These are phyloP conservation scores for Diospyros kaki DNA, from an alignment of 148 eudicot species.

Conservation along the genomic window DNA sequence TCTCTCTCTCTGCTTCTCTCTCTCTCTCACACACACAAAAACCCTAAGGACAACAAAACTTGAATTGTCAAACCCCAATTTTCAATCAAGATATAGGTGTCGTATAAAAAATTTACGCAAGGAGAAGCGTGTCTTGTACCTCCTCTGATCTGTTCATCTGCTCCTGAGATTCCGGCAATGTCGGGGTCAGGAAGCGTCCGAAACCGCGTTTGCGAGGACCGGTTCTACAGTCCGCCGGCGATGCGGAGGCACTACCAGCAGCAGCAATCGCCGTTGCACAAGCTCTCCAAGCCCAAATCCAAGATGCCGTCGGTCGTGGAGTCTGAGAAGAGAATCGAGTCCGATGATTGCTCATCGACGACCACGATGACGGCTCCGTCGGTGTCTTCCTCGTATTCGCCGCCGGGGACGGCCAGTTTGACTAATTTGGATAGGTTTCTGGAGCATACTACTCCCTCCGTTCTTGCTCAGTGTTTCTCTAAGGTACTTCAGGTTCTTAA, in stretches of 20 bases:
- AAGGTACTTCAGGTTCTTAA: slow-evolving; percentile 39
- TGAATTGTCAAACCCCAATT: slow-evolving; percentile 1
- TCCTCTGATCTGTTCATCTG: no score
- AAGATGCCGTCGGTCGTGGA: slow-evolving; percentile 8
- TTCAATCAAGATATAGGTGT: neutral
- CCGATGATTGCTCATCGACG: slow-evolving; percentile 34
- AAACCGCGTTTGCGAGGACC: slow-evolving; percentile 37
- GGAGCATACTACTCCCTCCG: slow-evolving; percentile 71
- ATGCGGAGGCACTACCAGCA: slow-evolving; percentile 50
- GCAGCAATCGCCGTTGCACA: slow-evolving; percentile 23
- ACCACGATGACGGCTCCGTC: slow-evolving; percentile 15
- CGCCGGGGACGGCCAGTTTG: slow-evolving; percentile 18
- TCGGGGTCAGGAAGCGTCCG: slow-evolving; percentile 35
- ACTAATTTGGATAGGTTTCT: slow-evolving; percentile 83
- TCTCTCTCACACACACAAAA: neutral
- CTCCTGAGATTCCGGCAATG: slow-evolving; percentile 22
- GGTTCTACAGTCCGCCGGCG: slow-evolving; percentile 73
- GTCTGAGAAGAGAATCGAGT: slow-evolving; percentile 32
- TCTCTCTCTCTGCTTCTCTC: neutral
- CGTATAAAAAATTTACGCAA: neutral
- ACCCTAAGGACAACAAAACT: slow-evolving; percentile 1
- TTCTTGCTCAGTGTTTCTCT: slow-evolving; percentile 59
- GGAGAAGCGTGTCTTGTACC: neutral
- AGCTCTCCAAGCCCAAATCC: slow-evolving; percentile 18
- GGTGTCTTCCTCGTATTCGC: slow-evolving; percentile 21